These are phyloP conservation scores for Astraeus odoratus DNA, from an alignment of 768 basidiomycete genomes.

Conservation along the genomic window DNA sequence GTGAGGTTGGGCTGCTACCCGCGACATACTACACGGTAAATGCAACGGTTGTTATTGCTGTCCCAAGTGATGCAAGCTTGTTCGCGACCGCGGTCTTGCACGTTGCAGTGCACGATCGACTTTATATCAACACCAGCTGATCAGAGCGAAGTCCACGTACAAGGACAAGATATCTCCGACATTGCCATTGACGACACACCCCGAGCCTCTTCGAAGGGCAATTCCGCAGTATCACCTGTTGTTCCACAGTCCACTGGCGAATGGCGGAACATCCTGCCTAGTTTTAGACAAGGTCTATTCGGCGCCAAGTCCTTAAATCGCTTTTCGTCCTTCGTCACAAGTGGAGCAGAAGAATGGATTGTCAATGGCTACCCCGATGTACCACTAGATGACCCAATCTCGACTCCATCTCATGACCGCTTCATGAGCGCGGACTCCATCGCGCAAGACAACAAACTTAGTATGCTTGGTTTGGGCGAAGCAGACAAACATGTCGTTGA, in stretches of 20 bases:
- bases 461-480: slow-evolving; percentile 41
- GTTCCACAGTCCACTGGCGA: slow-evolving; percentile 67
- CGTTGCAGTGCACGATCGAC: slow-evolving; percentile 54
- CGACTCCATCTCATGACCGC: slow-evolving; percentile 18
- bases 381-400: slow-evolving; percentile 23
- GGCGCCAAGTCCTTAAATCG: slow-evolving; percentile 75
- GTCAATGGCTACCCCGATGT: slow-evolving; percentile 48
- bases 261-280: slow-evolving; percentile 52
- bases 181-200: slow-evolving; percentile 47
- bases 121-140: slow-evolving; percentile 47
- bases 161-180: slow-evolving; percentile 33
- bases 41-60: slow-evolving; percentile 5
- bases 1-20: slow-evolving; percentile 64
- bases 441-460: slow-evolving; percentile 36
- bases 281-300: slow-evolving; percentile 63
- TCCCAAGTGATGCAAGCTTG: not conserved
- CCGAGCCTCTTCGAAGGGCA: slow-evolving; percentile 23
- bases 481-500: slow-evolving; percentile 69
- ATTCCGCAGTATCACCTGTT: slow-evolving; percentile 32
- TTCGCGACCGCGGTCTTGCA: not conserved
- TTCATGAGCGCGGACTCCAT: slow-evolving; percentile 28
- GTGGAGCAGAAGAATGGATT: slow-evolving; percentile 78
- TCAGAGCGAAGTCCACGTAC: slow-evolving; percentile 1
- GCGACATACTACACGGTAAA: slow-evolving; percentile 66
- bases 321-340: slow-evolving; percentile 83